Evolutionary conservation across 176 grass and related monocot species (phyloP).

Genomic region (Eragrostis nindensis): DNA sequence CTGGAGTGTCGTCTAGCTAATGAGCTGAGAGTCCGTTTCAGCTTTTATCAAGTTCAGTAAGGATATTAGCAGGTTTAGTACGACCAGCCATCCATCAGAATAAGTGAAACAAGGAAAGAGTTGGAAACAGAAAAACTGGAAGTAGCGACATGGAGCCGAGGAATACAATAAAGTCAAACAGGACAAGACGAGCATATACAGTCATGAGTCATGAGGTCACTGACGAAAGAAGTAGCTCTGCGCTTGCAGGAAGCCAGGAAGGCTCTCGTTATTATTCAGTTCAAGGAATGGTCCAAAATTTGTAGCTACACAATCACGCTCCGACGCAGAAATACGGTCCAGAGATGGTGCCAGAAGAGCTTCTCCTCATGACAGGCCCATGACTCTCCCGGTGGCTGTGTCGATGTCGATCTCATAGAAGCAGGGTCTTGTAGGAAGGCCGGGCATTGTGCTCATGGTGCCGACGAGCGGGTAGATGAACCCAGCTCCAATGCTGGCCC

Average conservation of each 20-base stretch:
- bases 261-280: slow-evolving; percentile 23
- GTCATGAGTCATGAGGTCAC: slow-evolving; percentile 1
- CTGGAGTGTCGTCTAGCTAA: too few relatives aligned
- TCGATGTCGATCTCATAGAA: slow-evolving; percentile 94
- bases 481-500: slow-evolving; percentile 90
- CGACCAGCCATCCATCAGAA: not conserved
- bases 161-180: slow-evolving; percentile 12
- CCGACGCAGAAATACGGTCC: not conserved
- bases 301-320: slow-evolving; percentile 2
- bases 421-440: slow-evolving; percentile 91
- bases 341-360: not conserved
- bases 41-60: not conserved
- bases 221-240: not conserved
- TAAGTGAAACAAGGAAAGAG: not conserved
- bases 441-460: slow-evolving; percentile 97
- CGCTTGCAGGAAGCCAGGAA: slow-evolving; percentile 15
- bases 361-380: slow-evolving; percentile 66
- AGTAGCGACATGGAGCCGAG: not conserved
- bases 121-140: too few relatives aligned
- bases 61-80: not conserved
- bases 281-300: slow-evolving; percentile 25
- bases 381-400: slow-evolving; percentile 67
- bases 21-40: not conserved
- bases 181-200: slow-evolving; percentile 18
- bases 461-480: slow-evolving; percentile 95